Percentiles rank a stretch among this genome's conserved stretches.
These are phyloP conservation scores for Tanacetum coccineum DNA, from an alignment of 129 eudicot species.

Conservation along the genomic window DNA sequence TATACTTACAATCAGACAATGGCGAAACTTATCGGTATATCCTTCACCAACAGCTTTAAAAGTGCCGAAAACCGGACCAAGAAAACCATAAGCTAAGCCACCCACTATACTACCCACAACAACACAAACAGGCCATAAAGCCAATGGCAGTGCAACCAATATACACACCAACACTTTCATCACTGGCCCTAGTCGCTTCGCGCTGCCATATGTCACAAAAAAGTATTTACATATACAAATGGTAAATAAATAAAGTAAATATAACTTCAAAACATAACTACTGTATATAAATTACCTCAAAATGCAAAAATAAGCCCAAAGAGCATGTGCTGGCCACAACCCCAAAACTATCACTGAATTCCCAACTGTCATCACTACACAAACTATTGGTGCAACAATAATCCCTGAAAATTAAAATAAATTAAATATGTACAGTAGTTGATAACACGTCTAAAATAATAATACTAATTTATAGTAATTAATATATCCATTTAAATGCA, in stretches of 20 bases:
- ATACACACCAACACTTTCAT: constrained; percentile 65
- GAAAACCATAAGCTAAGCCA: constrained; percentile 77
- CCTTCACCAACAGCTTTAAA: constrained; percentile 87
- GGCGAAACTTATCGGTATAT: constrained; percentile 60
- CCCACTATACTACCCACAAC: constrained; percentile 55
- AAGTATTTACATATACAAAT: neutral
- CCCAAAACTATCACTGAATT: constrained; percentile 67
- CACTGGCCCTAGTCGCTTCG: constrained; percentile 72
- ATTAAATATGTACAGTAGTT: neutral
- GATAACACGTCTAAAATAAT: no score
- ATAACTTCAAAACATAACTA: constrained; percentile 2
- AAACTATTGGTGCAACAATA: constrained; percentile 57
- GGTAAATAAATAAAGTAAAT: neutral
- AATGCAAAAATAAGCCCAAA: constrained; percentile 62
- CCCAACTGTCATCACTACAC: constrained; percentile 61
- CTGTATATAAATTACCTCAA: constrained; percentile 47
- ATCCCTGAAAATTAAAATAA: constrained; percentile 23
- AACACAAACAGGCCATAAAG: constrained; percentile 66
- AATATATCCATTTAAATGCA: no score
- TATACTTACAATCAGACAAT: constrained; percentile 55
- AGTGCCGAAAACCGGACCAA: constrained; percentile 85
- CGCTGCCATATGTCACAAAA: constrained; percentile 44
- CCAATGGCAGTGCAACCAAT: constrained; percentile 37
- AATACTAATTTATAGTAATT: no score
- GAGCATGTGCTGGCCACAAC: constrained; percentile 78